Evolutionary conservation across 108 stramenopile species (phyloP).

Genomic region (Cyclotella distinguenda): DNA sequence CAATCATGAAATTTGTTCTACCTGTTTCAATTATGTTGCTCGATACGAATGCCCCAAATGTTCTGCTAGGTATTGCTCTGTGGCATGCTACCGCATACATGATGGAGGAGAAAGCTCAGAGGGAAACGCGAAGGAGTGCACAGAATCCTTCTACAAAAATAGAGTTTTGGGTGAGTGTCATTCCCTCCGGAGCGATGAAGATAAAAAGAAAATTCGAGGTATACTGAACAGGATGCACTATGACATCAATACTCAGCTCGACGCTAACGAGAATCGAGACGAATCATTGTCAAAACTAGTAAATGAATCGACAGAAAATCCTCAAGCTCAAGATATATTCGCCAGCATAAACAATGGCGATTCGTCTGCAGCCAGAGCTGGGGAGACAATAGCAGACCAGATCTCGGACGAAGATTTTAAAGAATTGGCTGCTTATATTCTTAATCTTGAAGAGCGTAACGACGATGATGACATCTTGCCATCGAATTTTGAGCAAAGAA

Average conservation of each 20-base stretch:
- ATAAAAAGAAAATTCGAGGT: constrained; percentile 5
- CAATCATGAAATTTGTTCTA: constrained; percentile 1
- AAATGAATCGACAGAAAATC: background rate
- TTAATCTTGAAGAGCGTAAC: constrained; percentile 1
- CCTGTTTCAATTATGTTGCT: constrained; percentile 11
- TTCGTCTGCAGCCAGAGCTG: background rate
- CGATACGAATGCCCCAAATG: constrained; percentile 25
- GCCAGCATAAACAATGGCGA: constrained; percentile 3
- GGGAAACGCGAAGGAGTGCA: background rate
- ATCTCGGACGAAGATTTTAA: constrained; percentile 24
- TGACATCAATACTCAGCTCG: constrained; percentile 9
- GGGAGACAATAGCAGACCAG: background rate
- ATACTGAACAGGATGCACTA: constrained; percentile 18
- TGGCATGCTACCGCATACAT: constrained; percentile 17
- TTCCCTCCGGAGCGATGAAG: constrained; percentile 1
- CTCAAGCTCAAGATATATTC: background rate
- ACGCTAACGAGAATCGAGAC: constrained; percentile 2
- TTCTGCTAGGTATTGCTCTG: constrained; percentile 16
- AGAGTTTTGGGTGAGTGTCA: constrained; percentile 14
- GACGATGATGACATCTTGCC: background rate
- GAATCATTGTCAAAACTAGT: constrained; percentile 9
- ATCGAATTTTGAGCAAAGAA: background rate
- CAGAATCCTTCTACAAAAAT: constrained; percentile 26
- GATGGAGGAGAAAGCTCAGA: background rate
- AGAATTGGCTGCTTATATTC: constrained; percentile 20